Conservation (phyloP, 225 moss, liverwort and hornwort species). For the Polytrichum formosum region DNA sequence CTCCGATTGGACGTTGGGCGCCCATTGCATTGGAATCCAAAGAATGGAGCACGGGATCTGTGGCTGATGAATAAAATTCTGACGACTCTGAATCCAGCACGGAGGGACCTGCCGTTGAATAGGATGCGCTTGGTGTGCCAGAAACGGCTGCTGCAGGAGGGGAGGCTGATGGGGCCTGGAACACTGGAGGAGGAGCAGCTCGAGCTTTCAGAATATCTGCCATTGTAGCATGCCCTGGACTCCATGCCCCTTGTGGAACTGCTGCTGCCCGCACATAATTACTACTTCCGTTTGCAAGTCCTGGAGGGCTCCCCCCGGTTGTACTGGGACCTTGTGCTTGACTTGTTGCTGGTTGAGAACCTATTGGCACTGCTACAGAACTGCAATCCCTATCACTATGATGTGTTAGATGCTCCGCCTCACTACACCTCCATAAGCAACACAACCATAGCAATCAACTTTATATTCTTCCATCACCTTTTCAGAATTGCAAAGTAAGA, state of each 20-base stretch:
- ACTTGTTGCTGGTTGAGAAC: constrained; percentile 22
- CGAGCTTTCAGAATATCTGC: constrained; percentile 57
- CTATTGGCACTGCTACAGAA: constrained; percentile 12
- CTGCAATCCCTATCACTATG: constrained; percentile 7
- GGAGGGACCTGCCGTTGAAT: constrained; percentile 19
- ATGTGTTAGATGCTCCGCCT: background rate
- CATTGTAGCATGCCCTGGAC: constrained; percentile 47
- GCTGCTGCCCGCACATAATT: constrained; percentile 32
- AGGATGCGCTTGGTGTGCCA: constrained; percentile 12
- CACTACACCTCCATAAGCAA: background rate
- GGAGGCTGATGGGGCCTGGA: constrained; percentile 28
- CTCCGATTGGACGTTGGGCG: constrained; percentile 68
- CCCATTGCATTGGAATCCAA: constrained; percentile 61
- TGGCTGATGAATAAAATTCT: constrained; percentile 49
- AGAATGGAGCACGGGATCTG: constrained; percentile 50
- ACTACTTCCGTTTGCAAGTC: constrained; percentile 39
- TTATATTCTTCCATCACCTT: too few species aligned
- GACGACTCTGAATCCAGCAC: constrained; percentile 25
- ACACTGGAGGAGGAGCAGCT: constrained; percentile 30
- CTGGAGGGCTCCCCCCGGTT: constrained; percentile 22
- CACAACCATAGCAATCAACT: too few species aligned
- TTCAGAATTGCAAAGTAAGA: too few species aligned
- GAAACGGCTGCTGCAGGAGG: constrained; percentile 18
- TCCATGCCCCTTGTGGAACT: constrained; percentile 49
- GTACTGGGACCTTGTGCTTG: constrained; percentile 21